Percentiles rank a stretch among this genome's conserved stretches.
Conservation (phyloP, 164 flowering plant species). For the Vitis vinifera region ASM3070453v1 NC_081811.1:3811001-3811500, state of each 20-base stretch:
- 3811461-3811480: background rate
- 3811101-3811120: slow-evolving; percentile 5
- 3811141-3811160: slow-evolving; percentile 34
- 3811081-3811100: background rate
- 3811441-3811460: slow-evolving; percentile 5
- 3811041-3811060: background rate
- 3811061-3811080: background rate
- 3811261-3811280: slow-evolving; percentile 14
- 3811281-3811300: background rate
- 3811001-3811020: background rate
- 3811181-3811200: slow-evolving; percentile 25
- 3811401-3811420: background rate
- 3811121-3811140: slow-evolving; percentile 8
- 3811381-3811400: background rate
- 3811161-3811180: slow-evolving; percentile 25
- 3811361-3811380: too few relatives aligned
- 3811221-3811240: slow-evolving; percentile 6
- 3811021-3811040: background rate
- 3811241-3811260: slow-evolving; percentile 16
- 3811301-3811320: too few relatives aligned
- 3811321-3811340: too few relatives aligned
- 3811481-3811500: background rate
- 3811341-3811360: too few relatives aligned
- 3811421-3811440: background rate
- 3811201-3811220: slow-evolving; percentile 18